Base-by-base conservation (phyloP, 306 rosid species). In the Quillaja saponaria region DNA sequence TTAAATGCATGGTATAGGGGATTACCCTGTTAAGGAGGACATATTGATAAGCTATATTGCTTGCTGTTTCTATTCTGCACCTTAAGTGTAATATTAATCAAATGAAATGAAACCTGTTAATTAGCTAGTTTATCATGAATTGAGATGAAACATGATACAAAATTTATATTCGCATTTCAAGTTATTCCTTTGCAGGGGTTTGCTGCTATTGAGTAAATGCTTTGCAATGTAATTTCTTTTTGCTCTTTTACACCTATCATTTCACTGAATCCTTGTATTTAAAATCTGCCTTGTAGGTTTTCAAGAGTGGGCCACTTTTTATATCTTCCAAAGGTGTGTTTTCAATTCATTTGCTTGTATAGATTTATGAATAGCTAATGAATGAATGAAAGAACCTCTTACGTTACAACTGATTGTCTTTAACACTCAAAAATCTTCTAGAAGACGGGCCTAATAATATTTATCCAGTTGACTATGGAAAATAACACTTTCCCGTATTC, bases 231-330 rank as follows among this genome's bases (percentile, higher is more conserved):
- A 25, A n/a, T n/a, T n/a, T 31, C 39, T 37, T 16, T 25, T 33
- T 34, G 46, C 31, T 63, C 12, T 60, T 45, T 48, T 20, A 10
- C 16, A 14, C 46, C 60, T 41, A 11, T 55, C 45, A 41, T 46
- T 57, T 48, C 38, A 37, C 31, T 4, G 4, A 69, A 49, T 42
- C 49, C 61, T 13, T 70, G 45, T 64, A 35, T 55, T 67, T 65
- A n/a, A n/a, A n/a, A 55, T 48, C 41, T 67, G 13, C 80, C 47
- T 61, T 78, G 79, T 81, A 94, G 99, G 65, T 89, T 80, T 83
- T 87, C 86, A 94, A 90, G 84, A 87, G 91, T 21, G 97, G 99
- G n/a, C 91, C 96, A 15, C 89, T 94, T 63, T 87, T 89, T 65
- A 59, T 94, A 81, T 87, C 99, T 71, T 89, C 97, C 58, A 89